Evolutionary conservation across 2,329 filamentous ascomycete species (phyloP), one percentile per base, ranked within the genome.

Genomic region (Alternaria triticina): DNA sequence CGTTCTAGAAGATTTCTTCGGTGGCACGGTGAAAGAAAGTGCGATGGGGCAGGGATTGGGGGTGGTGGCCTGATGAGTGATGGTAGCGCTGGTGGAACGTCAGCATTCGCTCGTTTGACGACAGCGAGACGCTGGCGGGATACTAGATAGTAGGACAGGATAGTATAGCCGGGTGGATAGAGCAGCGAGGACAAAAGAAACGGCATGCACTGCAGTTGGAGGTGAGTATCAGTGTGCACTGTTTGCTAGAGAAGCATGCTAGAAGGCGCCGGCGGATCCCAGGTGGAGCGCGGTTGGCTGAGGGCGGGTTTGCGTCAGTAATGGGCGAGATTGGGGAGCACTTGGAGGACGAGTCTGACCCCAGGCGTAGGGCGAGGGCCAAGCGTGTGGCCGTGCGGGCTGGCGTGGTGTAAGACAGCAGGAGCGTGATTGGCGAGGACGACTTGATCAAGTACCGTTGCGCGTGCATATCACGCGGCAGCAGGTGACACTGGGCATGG

Each of bases 281-380:
- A 33, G 44, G 69, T 70, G 71, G 69, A 70, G 69, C 70, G 50
- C 61, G 66, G 66, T 69, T 72, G 66, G 59, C 68, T 59, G 67
- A 68, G 65, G 36, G 49, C 54, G 57, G 66, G 62, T 56, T 52
- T 65, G 69, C 64, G 70, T 62, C 65, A 63, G 65, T 62, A 63
- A 68, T 62, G 69, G 65, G 67, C 69, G 64, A 66, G 59, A 62
- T 62, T 70, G 61, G 67, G 61, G 61, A 43, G 25, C 49, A 36
- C 13, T 23, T 40, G 30, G 49, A 65, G 58, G 66, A 54, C 61
- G 64, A 62, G 62, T 64, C 65, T 72, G 67, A 62, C 71, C 73
- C 64, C 72, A 77, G 67, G 65, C 69, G 51, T 74, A 71, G 65
- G 74, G 71, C 69, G 68, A 74, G 61, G 59, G 70, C 72, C 67